Percentiles rank a stretch among this genome's conserved stretches.
These are phyloP conservation scores for Raffaelea ambrosiae DNA, from an alignment of 2,329 filamentous ascomycete genomes.

Conservation along the genomic window DNA sequence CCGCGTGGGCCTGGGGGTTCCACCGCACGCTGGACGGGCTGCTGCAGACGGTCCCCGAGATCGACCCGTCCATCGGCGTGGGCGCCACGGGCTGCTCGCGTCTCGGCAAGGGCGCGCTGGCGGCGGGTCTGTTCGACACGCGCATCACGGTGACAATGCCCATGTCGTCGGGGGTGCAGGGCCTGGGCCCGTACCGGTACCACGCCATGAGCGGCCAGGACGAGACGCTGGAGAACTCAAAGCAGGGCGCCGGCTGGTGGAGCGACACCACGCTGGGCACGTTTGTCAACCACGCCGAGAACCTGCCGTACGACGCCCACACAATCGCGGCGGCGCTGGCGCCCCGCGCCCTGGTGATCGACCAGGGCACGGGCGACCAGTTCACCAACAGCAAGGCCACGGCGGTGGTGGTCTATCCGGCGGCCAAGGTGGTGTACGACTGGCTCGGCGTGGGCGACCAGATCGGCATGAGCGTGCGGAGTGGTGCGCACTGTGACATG, in stretches of 20 bases:
- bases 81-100: constrained; percentile 47
- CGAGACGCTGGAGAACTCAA: constrained; percentile 39
- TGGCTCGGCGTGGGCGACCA: constrained; percentile 42
- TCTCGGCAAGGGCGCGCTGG: constrained; percentile 44
- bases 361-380: constrained; percentile 42
- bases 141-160: constrained; percentile 47
- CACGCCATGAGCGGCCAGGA: constrained; percentile 34
- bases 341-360: constrained; percentile 46
- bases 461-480: constrained; percentile 36
- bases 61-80: constrained; percentile 26
- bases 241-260: constrained; percentile 47
- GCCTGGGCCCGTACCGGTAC: constrained; percentile 44
- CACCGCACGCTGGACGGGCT: constrained; percentile 44
- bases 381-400: constrained; percentile 41
- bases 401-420: constrained; percentile 40
- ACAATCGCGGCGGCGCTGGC: constrained; percentile 48
- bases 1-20: constrained; percentile 48
- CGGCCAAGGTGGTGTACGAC: constrained; percentile 44
- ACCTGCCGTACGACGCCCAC: constrained; percentile 49
- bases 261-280: constrained; percentile 44
- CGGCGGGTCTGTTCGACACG: constrained; percentile 40
- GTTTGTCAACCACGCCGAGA: constrained; percentile 43
- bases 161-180: constrained; percentile 47
- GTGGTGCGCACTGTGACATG: constrained; percentile 39
- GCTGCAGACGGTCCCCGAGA: constrained; percentile 36